Base-by-base conservation (phyloP, 345 rosid genomes). In the Lepidium africanum region DNA sequence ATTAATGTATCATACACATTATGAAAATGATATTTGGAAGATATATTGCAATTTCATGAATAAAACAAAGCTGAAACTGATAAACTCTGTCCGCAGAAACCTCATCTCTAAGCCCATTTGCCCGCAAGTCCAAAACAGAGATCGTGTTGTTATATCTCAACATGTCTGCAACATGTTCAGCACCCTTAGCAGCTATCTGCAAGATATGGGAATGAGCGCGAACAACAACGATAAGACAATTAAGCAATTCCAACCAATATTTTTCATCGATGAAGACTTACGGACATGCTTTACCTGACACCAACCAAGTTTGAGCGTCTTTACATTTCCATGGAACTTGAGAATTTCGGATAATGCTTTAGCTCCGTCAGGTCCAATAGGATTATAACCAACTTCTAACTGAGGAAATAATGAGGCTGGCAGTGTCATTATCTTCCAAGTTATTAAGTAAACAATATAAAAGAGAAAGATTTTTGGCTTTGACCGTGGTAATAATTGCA, bases 311-410 rank as follows among this genome's bases (percentile, higher is more conserved):
- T 93, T 93, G 47, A 93, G 89, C 16, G 85, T 83, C 52, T 79
- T 85, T 33, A 93, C 75, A 67, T 85, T 93, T 63, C 98, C 96
- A 69, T 88, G 85, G 77, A 93, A 93, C 86, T 93, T 93, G 11
- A 93, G 94, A 78, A 93, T 82, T 75, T 93, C 98, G 2, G 84
- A 81, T 77, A 93, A 62, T 15, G 86, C 92, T 83, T 88, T 88
- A 27, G 88, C 92, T 50, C 97, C 97, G 36, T 93, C 91, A 2
- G 92, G 78, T 60, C 96, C 97, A 47, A 88, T 82, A 58, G 98
- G 98, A 81, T 93, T 93, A 80, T 93, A 93, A 76, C 97, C 92
- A 64, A 87, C 69, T 60, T 90, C 98, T 82, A 93, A 78, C 98
- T 90, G 86, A 40, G 57, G 72, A 75, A 45, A 2, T 47, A 71